Percentiles rank a stretch among this genome's conserved stretches.
Evolutionary conservation across 2,329 filamentous ascomycete species (phyloP).

Genomic region (Pseudopyrenochaeta lycopersici): DNA sequence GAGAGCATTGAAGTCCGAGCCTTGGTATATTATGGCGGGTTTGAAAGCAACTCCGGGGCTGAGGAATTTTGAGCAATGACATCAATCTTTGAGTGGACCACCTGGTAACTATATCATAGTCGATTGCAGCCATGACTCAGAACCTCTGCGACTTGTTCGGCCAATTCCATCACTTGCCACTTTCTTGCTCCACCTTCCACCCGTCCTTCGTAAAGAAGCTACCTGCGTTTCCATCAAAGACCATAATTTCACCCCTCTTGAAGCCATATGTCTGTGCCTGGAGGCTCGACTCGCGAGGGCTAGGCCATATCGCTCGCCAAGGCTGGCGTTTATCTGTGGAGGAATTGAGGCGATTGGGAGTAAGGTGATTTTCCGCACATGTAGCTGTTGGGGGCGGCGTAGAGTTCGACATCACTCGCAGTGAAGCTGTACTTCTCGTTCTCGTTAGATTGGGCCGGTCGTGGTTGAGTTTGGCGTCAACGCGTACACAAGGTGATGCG

Average conservation of each 20-base stretch:
- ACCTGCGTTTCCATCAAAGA: constrained; percentile 12
- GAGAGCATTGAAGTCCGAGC: background rate
- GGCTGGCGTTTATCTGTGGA: constrained; percentile 10
- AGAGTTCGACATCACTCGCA: no score
- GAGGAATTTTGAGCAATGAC: background rate
- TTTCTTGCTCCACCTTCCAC: constrained; percentile 16
- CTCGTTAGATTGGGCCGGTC: no score
- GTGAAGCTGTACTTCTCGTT: no score
- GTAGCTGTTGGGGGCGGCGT: no score
- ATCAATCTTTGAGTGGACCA: no score
- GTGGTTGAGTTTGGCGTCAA: no score
- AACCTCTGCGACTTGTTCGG: background rate
- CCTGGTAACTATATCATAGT: no score
- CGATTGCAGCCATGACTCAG: background rate
- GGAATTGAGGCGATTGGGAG: background rate
- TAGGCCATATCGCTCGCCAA: constrained; percentile 17
- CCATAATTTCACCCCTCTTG: constrained; percentile 17
- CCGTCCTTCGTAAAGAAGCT: constrained; percentile 15
- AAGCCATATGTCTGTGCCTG: constrained; percentile 17
- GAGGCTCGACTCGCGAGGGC: constrained; percentile 10
- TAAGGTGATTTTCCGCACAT: background rate
- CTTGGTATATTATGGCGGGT: background rate
- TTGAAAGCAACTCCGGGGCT: background rate
- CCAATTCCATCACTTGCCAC: background rate
- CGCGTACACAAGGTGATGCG: no score